A percentile compares a stretch with the other conserved stretches of the same genome.
These are phyloP conservation scores for thale cress (Arabidopsis thaliana) DNA, from an alignment of 345 rosid species.

Conservation along the genomic window DNA sequence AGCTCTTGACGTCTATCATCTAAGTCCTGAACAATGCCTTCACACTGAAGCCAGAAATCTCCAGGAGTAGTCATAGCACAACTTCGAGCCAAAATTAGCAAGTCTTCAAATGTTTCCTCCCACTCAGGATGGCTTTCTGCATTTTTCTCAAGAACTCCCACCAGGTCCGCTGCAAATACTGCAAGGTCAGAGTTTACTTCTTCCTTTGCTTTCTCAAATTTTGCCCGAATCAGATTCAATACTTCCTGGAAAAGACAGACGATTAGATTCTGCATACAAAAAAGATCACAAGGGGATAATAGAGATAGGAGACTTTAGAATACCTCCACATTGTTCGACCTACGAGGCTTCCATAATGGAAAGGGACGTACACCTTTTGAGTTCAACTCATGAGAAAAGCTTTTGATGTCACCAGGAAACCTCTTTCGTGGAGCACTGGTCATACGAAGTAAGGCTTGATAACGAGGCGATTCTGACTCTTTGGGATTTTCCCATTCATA, in stretches of 20 bases:
- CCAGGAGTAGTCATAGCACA: conserved; percentile 94
- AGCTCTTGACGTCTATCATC: conserved; percentile 99
- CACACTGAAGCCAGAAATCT: conserved; percentile 99
- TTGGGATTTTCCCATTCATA: conserved; percentile 78
- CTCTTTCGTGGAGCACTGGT: conserved; percentile 97
- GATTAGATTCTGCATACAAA: conserved; percentile 36
- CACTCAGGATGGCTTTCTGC: conserved; percentile 97
- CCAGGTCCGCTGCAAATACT: conserved; percentile 94
- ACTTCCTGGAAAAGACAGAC: conserved; percentile 64
- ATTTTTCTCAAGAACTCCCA: conserved; percentile 96
- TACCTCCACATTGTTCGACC: conserved; percentile 92
- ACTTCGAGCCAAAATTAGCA: conserved; percentile 92
- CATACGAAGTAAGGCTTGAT: conserved; percentile 94
- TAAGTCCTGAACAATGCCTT: conserved; percentile 97
- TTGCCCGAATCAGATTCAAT: conserved; percentile 79
- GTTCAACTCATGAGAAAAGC: conserved; percentile 98
- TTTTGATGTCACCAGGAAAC: conserved; percentile 94
- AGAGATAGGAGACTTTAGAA: conserved; percentile 15
- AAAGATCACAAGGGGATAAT: conserved; percentile 11
- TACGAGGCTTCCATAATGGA: conserved; percentile 95
- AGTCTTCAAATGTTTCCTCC: conserved; percentile 98
- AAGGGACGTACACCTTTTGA: conserved; percentile 98
- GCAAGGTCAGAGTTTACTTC: conserved; percentile 99
- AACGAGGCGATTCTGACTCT: conserved; percentile 99
- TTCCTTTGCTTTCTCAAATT: conserved; percentile 98